phyloP scores from a whole-genome alignment of 169 alveolate species.

The Plasmodium knowlesi region DNA sequence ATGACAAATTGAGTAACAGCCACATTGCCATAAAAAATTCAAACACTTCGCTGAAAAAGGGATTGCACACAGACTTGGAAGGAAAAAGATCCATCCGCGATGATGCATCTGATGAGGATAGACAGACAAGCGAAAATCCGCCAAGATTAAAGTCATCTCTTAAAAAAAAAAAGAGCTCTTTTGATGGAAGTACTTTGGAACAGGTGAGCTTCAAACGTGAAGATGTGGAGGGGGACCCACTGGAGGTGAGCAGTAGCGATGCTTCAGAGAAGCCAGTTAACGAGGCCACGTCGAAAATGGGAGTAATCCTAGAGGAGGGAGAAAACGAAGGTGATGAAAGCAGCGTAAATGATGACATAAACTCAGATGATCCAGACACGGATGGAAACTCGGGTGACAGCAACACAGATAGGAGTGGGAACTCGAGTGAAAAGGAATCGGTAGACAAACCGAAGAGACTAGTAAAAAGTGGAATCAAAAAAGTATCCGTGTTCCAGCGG shows the following conservation, averaged over 20 bases:
- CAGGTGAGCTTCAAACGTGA: background rate
- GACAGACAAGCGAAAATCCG: background rate
- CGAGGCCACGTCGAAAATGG: background rate
- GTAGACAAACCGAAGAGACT: background rate
- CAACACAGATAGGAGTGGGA: background rate
- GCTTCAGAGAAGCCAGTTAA: background rate
- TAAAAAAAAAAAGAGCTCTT: background rate
- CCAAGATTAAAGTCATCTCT: conserved; percentile 7
- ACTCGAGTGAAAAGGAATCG: background rate
- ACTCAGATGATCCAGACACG: background rate
- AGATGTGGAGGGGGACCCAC: background rate
- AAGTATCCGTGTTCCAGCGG: conserved; percentile 20
- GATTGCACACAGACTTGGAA: conserved; percentile 7
- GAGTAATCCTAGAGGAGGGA: background rate
- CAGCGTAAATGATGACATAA: conserved; percentile 1
- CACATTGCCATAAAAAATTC: background rate
- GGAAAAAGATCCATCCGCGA: background rate
- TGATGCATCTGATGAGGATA: conserved; percentile 6
- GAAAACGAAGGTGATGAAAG: conserved; percentile 3
- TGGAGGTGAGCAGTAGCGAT: background rate
- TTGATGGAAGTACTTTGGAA: background rate
- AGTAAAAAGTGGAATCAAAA: background rate
- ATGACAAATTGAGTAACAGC: background rate
- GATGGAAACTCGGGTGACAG: background rate
- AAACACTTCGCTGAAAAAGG: background rate